Base-by-base conservation (phyloP, 1,284 basidiomycete species). In the Austroboletus niveus region DNA sequence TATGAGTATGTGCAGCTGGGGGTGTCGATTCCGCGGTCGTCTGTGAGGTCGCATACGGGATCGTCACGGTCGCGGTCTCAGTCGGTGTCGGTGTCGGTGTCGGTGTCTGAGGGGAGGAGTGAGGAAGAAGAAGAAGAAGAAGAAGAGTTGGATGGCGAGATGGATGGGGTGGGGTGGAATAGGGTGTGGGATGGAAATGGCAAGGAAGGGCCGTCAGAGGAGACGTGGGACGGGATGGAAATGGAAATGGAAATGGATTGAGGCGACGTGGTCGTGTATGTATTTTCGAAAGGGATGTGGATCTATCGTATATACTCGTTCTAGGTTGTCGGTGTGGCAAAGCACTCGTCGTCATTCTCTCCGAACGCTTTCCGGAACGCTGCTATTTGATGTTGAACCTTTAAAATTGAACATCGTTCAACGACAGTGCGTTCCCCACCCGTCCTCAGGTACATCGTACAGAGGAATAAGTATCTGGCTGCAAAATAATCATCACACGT, bases 161-260 rank as follows among this genome's bases (percentile, higher is more conserved):
- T 10, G n/a, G 39, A 40, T 20, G 39, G 14, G 39, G 40, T 20
- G 31, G 41, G 10, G 35, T 40, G 17, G 70, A 73, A 49, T 62
- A 72, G n/a, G 75, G 73, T 41, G 62, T 60, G 4, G 36, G 53
- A 31, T 22, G 39, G 29, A 35, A 48, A 61, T 4, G 32, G 75
- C 22, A 24, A 24, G 22, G 22, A 24, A 24, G 22, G 22, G 22
- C 22, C 4, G 22, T 24, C 80, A 48, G 70, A 70, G 43, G 55
- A 61, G 45, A 70, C 72, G 57, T 84, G 82, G 82, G 78, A 82
- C 49, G 83, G 79, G 7, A 77, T 83, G 77, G 81, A 84, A 46
- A 81, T 84, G 76, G 82, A 84, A 34, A 80, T 84, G 77, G 82
- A 82, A 41, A 66, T 75, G 65, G 69, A 65, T 41, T 73, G 56